Conservation (phyloP, 345 rosid species). For the Fremontodendron californicum region DNA sequence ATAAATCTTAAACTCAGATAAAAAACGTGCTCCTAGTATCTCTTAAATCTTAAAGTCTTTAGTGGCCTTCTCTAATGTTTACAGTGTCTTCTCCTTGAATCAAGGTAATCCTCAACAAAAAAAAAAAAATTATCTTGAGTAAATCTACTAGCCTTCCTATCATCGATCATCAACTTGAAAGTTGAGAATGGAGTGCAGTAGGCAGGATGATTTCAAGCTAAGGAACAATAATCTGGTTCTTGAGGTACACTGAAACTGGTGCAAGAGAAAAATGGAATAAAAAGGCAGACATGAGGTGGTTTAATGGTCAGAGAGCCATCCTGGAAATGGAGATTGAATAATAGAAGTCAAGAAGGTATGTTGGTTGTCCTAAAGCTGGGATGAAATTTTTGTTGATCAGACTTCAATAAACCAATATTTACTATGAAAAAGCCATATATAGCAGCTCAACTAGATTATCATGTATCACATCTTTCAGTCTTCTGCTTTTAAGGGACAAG, state of each 20-base stretch:
- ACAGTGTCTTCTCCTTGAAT: background rate
- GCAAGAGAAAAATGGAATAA: background rate
- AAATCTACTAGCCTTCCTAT: background rate
- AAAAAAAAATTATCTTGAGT: background rate
- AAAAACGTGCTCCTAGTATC: background rate
- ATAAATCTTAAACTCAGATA: background rate
- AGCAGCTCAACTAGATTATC: background rate
- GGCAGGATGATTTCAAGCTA: slow-evolving; percentile 1
- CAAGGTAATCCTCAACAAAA: slow-evolving; percentile 7
- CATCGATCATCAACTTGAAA: background rate
- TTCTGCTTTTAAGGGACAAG: background rate
- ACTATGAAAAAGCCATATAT: background rate
- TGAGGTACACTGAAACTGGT: background rate
- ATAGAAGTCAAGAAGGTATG: background rate
- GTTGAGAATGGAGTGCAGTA: background rate
- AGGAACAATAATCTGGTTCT: background rate
- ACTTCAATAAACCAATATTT: background rate
- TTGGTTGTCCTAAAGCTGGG: background rate
- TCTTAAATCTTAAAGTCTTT: background rate
- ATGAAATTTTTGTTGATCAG: background rate
- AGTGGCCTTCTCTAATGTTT: background rate
- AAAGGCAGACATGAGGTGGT: background rate
- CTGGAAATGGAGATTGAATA: background rate
- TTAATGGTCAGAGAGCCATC: background rate
- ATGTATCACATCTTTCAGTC: background rate